Evolutionary conservation across 495 filamentous ascomycete species (phyloP).

Genomic region (Tuber indicum): DNA sequence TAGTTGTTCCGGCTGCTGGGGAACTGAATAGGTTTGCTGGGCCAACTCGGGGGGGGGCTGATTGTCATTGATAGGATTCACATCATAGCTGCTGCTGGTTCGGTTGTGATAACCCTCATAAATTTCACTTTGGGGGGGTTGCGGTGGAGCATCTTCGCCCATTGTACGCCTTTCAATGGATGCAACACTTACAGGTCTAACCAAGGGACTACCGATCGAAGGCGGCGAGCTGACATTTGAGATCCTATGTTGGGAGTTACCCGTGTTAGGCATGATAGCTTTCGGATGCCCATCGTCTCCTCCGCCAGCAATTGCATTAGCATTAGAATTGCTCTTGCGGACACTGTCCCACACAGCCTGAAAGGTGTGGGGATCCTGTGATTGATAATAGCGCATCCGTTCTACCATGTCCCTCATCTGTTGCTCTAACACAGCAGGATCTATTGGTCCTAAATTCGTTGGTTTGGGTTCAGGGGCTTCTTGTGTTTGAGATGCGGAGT

Average conservation of each 20-base stretch:
- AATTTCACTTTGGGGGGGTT: not conserved
- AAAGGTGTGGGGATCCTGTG: constrained; percentile 30
- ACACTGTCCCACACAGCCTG: constrained; percentile 37
- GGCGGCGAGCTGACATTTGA: not conserved
- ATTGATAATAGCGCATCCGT: constrained; percentile 37
- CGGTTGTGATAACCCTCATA: not conserved
- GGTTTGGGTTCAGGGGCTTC: constrained; percentile 19
- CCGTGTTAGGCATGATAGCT: constrained; percentile 12
- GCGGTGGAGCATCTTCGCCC: not conserved
- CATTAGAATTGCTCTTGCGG: constrained; percentile 19
- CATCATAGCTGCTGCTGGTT: not conserved
- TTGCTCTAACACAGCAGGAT: constrained; percentile 28
- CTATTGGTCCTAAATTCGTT: constrained; percentile 11
- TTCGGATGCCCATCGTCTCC: constrained; percentile 3
- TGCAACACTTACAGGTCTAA: not conserved
- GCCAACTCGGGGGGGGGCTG: not conserved
- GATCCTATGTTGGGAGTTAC: not conserved
- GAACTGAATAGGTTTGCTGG: not conserved
- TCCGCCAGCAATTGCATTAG: constrained; percentile 21
- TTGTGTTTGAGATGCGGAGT: constrained; percentile 2
- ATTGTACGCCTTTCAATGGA: not conserved
- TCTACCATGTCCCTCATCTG: constrained; percentile 40
- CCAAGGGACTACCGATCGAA: not conserved
- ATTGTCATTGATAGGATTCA: not conserved
- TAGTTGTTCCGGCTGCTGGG: not conserved